Evolutionary conservation across 2,329 filamentous ascomycete species (phyloP).

Genomic region (Arthrobotrys sinensis): DNA sequence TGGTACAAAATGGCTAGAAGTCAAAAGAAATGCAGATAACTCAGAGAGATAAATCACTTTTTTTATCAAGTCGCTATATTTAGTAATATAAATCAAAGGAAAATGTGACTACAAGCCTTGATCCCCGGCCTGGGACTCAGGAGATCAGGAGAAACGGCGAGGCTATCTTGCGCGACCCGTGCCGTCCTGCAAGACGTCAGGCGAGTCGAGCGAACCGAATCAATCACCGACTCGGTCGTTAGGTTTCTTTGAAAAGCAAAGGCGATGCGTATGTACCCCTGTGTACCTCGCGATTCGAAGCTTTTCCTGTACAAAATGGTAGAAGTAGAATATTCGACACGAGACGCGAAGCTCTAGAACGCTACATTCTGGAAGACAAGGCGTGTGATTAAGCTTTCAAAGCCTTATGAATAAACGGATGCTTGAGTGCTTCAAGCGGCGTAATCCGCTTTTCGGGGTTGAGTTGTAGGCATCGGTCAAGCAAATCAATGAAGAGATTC

Average conservation of each 20-base stretch:
- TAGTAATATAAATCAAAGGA: slow-evolving; percentile 28
- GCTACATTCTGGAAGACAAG: slow-evolving; percentile 19
- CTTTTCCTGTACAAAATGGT: slow-evolving; percentile 1
- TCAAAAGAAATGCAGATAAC: not conserved
- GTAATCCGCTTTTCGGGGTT: slow-evolving; percentile 95
- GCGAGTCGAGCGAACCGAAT: slow-evolving; percentile 36
- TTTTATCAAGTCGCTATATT: slow-evolving; percentile 31
- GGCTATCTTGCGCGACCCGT: slow-evolving; percentile 59
- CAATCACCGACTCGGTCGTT: slow-evolving; percentile 11
- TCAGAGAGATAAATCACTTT: slow-evolving; percentile 12
- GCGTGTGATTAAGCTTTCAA: slow-evolving; percentile 39
- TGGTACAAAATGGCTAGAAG: slow-evolving; percentile 19
- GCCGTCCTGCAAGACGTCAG: slow-evolving; percentile 60
- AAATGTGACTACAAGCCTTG: slow-evolving; percentile 8
- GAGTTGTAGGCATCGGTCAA: slow-evolving; percentile 88
- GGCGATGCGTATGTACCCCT: slow-evolving; percentile 13
- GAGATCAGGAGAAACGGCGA: slow-evolving; percentile 36
- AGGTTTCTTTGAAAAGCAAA: not conserved
- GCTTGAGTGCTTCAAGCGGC: slow-evolving; percentile 85
- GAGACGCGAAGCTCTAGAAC: slow-evolving; percentile 6
- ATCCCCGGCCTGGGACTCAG: not conserved
- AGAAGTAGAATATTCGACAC: slow-evolving; percentile 14
- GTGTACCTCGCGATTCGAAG: slow-evolving; percentile 8
- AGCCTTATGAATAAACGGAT: slow-evolving; percentile 80
- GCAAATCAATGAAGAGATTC: slow-evolving; percentile 85